Conservation (phyloP, 768 basidiomycete species). For the Mycena indigotica region DNA sequence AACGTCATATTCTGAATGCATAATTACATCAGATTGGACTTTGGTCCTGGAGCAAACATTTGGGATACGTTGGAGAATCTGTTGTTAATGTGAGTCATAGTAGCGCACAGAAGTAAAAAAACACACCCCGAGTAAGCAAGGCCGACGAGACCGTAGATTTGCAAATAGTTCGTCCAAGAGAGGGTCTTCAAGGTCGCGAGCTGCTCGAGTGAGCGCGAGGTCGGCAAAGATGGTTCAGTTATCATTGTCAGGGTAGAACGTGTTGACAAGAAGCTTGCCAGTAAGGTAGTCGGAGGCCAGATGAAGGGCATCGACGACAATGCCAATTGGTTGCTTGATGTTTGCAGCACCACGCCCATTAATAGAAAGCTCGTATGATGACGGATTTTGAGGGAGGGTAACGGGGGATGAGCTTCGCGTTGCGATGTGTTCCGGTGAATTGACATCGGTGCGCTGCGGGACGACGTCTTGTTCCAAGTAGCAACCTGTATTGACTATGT, state of each 20-base stretch:
- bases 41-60: not conserved
- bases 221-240: not conserved
- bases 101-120: not conserved
- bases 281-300: not conserved
- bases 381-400: too few relatives aligned
- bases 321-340: too few relatives aligned
- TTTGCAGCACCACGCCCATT: too few relatives aligned
- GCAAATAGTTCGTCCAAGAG: not conserved
- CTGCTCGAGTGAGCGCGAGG: not conserved
- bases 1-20: not conserved
- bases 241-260: not conserved
- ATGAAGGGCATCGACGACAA: not conserved
- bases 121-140: not conserved
- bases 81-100: too few relatives aligned
- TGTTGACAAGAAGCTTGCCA: not conserved
- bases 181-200: not conserved
- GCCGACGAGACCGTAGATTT: not conserved
- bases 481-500: too few relatives aligned
- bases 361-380: too few relatives aligned
- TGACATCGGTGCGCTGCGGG: too few relatives aligned
- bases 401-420: too few relatives aligned
- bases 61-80: not conserved
- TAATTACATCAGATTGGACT: not conserved
- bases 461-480: too few relatives aligned
- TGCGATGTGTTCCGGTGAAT: too few relatives aligned